These are phyloP conservation scores for Sungouiozyma intestinalis DNA, from an alignment of 805 yeast species.

Conservation along the genomic window DNA sequence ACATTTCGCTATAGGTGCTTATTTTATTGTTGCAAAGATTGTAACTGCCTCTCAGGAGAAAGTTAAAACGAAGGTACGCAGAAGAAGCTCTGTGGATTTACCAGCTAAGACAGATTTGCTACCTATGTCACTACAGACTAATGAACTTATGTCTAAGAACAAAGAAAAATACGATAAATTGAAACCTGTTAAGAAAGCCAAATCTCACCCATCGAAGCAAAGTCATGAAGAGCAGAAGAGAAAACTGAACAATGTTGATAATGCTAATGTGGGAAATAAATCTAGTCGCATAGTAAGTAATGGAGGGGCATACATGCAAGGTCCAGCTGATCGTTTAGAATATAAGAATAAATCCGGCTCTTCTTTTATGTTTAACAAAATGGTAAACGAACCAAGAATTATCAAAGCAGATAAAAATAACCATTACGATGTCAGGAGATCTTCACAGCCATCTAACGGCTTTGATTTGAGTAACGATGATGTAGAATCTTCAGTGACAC, in stretches of 20 bases:
- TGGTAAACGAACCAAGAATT: conserved; percentile 1
- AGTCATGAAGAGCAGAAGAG: neutral
- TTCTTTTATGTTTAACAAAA: conserved; percentile 2
- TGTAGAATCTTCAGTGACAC: neutral
- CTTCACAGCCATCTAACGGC: neutral
- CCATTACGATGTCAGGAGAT: neutral
- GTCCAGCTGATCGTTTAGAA: neutral
- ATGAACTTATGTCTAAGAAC: conserved; percentile 5
- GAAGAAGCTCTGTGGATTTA: neutral
- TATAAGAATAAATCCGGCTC: neutral
- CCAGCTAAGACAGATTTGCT: conserved; percentile 6
- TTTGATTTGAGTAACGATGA: neutral
- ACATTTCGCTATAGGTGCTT: conserved; percentile 13
- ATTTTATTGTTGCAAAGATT: conserved; percentile 6
- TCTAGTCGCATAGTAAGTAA: too few species aligned
- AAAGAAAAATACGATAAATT: neutral
- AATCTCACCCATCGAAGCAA: neutral
- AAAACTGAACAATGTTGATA: neutral
- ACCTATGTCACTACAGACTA: conserved; percentile 5
- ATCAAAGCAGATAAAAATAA: neutral
- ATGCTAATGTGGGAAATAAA: neutral
- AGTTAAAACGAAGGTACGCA: conserved; percentile 1
- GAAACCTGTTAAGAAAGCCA: neutral
- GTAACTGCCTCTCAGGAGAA: conserved; percentile 1
- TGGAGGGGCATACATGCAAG: too few species aligned